phyloP scores from a whole-genome alignment of 208 protist genomes.

The Trypanosoma theileri region DNA sequence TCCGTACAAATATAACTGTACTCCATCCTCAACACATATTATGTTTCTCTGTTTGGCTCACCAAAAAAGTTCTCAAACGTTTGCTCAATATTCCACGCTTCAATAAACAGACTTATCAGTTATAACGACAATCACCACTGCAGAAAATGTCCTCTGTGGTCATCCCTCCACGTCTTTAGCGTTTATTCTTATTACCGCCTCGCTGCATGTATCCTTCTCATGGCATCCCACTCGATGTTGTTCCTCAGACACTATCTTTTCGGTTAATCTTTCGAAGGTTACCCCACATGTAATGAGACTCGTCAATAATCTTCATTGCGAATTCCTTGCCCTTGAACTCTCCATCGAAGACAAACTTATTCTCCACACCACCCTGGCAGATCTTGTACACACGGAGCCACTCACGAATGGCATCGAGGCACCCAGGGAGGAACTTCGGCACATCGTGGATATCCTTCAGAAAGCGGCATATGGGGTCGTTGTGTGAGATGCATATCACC shows the following conservation, averaged over 20 bases:
- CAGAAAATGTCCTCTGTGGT: too few relatives aligned
- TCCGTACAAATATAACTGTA: too few relatives aligned
- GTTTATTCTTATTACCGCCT: too few relatives aligned
- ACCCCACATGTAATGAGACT: conserved; percentile 92
- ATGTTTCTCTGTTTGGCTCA: too few relatives aligned
- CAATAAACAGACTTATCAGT: too few relatives aligned
- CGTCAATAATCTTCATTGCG: conserved; percentile 85
- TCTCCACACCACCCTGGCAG: conserved; percentile 89
- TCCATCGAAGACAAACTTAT: conserved; percentile 90
- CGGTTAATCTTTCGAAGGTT: conserved; percentile 89
- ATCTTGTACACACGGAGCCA: conserved; percentile 94
- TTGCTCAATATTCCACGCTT: too few relatives aligned
- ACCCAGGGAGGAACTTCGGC: conserved; percentile 87
- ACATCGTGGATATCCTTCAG: conserved; percentile 90
- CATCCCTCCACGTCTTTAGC: too few relatives aligned
- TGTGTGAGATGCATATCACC: conserved; percentile 90
- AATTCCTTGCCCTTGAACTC: conserved; percentile 88
- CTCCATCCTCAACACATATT: too few relatives aligned
- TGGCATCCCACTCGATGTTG: neutral
- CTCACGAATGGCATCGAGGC: conserved; percentile 85
- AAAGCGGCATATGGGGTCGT: conserved; percentile 88
- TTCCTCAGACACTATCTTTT: conserved; percentile 67
- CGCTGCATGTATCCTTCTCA: neutral
- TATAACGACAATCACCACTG: too few relatives aligned
- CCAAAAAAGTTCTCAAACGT: too few relatives aligned